phyloP scores from a whole-genome alignment of 371 early-diverging fungal genomes.

The Rhizomucor miehei region DNA sequence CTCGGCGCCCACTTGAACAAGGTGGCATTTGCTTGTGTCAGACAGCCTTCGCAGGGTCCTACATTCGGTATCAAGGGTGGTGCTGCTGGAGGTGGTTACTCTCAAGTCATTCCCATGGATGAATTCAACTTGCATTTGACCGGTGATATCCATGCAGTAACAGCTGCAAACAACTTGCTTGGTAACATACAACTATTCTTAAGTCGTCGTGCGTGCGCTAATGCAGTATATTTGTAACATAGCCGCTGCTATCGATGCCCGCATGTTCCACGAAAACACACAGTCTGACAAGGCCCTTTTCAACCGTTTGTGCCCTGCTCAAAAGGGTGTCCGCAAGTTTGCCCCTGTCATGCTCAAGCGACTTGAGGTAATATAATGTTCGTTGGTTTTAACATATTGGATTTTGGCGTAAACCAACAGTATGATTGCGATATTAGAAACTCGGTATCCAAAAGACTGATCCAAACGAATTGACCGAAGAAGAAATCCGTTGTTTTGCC shows the following conservation, averaged over 20 bases:
- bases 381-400: neutral
- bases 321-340: constrained; percentile 81
- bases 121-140: constrained; percentile 98
- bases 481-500: constrained; percentile 76
- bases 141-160: constrained; percentile 96
- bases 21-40: constrained; percentile 91
- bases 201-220: constrained; percentile 1
- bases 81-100: constrained; percentile 97
- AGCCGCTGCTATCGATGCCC: constrained; percentile 97
- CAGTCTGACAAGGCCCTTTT: constrained; percentile 86
- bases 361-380: constrained; percentile 39
- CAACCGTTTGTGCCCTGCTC: constrained; percentile 83
- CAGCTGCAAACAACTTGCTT: constrained; percentile 92
- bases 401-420: no score
- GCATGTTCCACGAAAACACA: constrained; percentile 95
- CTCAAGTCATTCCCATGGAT: constrained; percentile 98
- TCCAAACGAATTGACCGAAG: constrained; percentile 75
- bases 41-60: constrained; percentile 97
- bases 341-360: constrained; percentile 86
- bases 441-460: constrained; percentile 81
- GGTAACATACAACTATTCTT: constrained; percentile 7
- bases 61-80: constrained; percentile 99
- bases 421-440: constrained; percentile 40
- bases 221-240: no score
- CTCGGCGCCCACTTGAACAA: constrained; percentile 89